A percentile compares a stretch with the other conserved stretches of the same genome.
Evolutionary conservation across 2,329 filamentous ascomycete species (phyloP).

Genomic region (Trichoderma koningiopsis): DNA sequence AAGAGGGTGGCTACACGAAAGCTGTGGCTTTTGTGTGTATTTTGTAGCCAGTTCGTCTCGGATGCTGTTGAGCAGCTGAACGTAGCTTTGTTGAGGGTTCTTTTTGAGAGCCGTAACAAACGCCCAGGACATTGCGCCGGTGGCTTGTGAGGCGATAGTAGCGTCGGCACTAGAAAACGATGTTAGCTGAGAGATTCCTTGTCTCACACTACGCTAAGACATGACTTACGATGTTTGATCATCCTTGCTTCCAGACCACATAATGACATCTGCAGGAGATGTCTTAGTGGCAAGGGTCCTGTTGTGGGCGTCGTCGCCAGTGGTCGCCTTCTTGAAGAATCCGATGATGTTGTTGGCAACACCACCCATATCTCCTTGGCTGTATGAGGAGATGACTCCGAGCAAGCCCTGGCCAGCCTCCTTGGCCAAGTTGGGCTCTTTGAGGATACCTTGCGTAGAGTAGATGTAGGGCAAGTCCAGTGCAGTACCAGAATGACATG

Average conservation of each 20-base stretch:
- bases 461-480: conserved; percentile 70
- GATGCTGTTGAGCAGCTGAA: conserved; percentile 94
- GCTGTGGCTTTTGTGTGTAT: conserved; percentile 92
- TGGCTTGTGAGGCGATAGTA: conserved; percentile 86
- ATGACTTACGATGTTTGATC: conserved; percentile 82
- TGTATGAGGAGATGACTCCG: conserved; percentile 60
- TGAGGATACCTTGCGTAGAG: conserved; percentile 68
- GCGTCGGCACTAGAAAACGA: conserved; percentile 72
- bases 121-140: conserved; percentile 97
- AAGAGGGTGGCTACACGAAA: conserved; percentile 95
- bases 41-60: conserved; percentile 85
- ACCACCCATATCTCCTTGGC: conserved; percentile 74
- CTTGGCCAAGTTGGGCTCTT: conserved; percentile 68
- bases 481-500: conserved; percentile 67
- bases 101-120: conserved; percentile 93
- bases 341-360: conserved; percentile 79
- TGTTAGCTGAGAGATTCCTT: not conserved
- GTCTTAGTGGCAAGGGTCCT: conserved; percentile 86
- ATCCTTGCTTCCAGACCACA: conserved; percentile 98
- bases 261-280: conserved; percentile 90
- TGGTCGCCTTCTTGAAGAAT: conserved; percentile 86
- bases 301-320: conserved; percentile 78
- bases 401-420: conserved; percentile 67
- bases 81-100: conserved; percentile 97
- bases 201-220: conserved; percentile 26